Conservation (phyloP, 2,329 filamentous ascomycete species). For the Nigrospora osmanthi region DNA sequence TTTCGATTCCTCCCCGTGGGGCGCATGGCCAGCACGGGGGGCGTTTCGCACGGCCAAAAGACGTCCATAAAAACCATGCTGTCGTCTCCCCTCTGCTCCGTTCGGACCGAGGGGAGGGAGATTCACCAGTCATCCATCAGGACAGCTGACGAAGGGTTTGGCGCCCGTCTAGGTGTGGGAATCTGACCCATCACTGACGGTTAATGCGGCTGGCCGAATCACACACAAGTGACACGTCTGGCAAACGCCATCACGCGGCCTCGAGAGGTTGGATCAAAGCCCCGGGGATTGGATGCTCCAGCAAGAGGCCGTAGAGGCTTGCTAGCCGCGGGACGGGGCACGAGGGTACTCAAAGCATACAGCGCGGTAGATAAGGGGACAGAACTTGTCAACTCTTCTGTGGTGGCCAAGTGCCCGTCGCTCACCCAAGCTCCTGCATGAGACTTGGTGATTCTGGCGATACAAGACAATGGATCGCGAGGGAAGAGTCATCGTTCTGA, state of each 20-base stretch:
- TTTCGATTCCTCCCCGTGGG: conserved; percentile 75
- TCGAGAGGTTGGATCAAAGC: conserved; percentile 24
- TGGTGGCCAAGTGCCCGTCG: conserved; percentile 34
- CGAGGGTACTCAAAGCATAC: conserved; percentile 35
- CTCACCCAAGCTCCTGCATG: conserved; percentile 16
- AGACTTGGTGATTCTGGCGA: conserved; percentile 37
- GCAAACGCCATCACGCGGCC: conserved; percentile 32
- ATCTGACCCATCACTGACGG: conserved; percentile 33
- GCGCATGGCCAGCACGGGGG: conserved; percentile 42
- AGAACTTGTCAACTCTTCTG: conserved; percentile 33
- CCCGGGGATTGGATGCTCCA: conserved; percentile 16
- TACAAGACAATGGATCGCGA: conserved; percentile 11
- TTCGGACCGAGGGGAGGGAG: conserved; percentile 39
- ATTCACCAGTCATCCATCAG: conserved; percentile 16
- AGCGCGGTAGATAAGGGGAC: conserved; percentile 24
- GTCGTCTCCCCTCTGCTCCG: conserved; percentile 40
- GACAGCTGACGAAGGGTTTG: conserved; percentile 29
- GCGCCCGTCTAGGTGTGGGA: conserved; percentile 39
- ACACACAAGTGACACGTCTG: conserved; percentile 38
- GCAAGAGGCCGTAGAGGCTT: conserved; percentile 2
- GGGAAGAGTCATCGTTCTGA: conserved; percentile 32
- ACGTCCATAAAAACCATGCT: conserved; percentile 91
- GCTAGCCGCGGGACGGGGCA: conserved; percentile 10
- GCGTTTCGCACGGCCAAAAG: conserved; percentile 77
- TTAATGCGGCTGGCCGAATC: conserved; percentile 52